Base-by-base conservation (phyloP, 306 rosid genomes). In the Trichosanthes cucumerina region DNA sequence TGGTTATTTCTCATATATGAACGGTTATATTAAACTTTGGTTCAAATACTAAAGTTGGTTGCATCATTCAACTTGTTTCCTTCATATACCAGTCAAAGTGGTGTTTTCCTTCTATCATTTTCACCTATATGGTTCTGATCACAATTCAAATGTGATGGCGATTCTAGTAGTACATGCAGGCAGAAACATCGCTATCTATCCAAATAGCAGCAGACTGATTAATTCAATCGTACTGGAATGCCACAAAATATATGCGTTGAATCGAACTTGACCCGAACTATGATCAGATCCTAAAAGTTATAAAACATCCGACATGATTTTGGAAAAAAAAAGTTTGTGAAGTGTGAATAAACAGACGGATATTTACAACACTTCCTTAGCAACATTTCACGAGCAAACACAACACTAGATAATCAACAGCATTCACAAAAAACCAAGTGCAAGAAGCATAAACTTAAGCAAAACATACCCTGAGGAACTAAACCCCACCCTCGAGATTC, bases 401-500 rank as follows among this genome's bases (percentile, higher is more conserved):
- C 73, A 65, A 65, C 10, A 16, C 19, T 46, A 16, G 12, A 72
- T 41, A 62, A 70, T 41, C 19, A 72, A 31, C 52, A 21, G 59
- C 50, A 76, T 56, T 44, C 34, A 41, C 24, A 13, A 54, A n/a
- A 6, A 80, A n/a, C 24, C 6, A 75, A 36, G 53, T 33, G 69
- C 79, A 62, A 59, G 56, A 38, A 28, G 79, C 54, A 41, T 24
- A 78, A 81, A 71, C 10, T 52, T 66, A 71, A 36, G 74, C 56
- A 47, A 72, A 39, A 70, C 82, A 34, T 14, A 93, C 98, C 98
- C 89, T 93, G 97, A 82, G 98, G 98, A 82, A 93, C 98, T 79
- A 93, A 85, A 18, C 91, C 90, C 98, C 98, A 93, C 34, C 82
- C 79, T 12, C 58, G 66, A 65, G 98, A 86, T 26, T 90, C 89